Base-by-base conservation (phyloP, 2,329 filamentous ascomycete species). In the Hansfordia pulvinata region DNA sequence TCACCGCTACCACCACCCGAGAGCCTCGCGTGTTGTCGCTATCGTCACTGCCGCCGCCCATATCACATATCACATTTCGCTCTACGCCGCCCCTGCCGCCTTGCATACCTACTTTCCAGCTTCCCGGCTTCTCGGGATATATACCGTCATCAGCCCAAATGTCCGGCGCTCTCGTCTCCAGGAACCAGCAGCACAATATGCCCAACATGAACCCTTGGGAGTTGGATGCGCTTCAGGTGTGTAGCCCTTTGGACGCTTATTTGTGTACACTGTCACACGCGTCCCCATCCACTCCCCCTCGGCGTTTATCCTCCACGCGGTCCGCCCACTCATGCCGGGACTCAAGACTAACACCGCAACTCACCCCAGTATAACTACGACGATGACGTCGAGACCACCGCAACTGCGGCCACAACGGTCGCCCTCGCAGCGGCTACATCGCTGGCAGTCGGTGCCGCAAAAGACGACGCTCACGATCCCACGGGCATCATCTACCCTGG, bases 401-500 rank as follows among this genome's bases (percentile, higher is more conserved):
- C 32, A 16, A 15, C 30, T 6, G 17, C 27, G 11, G 10, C 24
- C 10, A 28, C 35, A 17, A 13, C 31, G 5, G 17, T 23, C 6
- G 17, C 33, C 6, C 19, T 38, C 4, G 26, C 28, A n/a, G 29
- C 36, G 16, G 29, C 30, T 7, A 24, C 35, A 6, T 17, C 25
- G 5, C 9, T 16, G 7, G 14, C 25, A 17, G 6, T 26, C 8
- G 14, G 14, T 7, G 11, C 24, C 10, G 29, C 27, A n/a, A 37
- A 40, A 14, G 35, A 34, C 22, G 31, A 32, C 5, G 34, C 40
- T 7, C 37, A 42, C 19, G 61, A 70, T 38, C 46, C 62, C 20
- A n/a, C n/a, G n/a, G n/a, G n/a, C n/a, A 44, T 69, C 31, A 67
- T 72, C 32, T 70, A 62, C 29, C 64, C 64, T 0, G 66, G 64